A percentile compares a stretch with the other conserved stretches of the same genome.
Conservation (phyloP, 2,329 filamentous ascomycete genomes). For the Aureobasidium sp. region DNA sequence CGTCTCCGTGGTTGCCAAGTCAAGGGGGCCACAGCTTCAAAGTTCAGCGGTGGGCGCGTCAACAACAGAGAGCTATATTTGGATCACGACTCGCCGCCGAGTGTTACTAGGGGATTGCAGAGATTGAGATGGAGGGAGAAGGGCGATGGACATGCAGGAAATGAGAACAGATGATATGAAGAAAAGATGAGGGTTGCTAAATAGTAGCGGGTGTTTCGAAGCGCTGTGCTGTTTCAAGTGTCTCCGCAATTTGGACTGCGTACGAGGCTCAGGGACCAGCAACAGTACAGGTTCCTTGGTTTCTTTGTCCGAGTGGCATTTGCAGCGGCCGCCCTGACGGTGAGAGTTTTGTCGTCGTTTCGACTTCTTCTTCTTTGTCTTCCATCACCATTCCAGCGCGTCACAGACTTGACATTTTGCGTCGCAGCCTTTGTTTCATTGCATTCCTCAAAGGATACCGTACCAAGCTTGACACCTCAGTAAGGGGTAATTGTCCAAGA, state of each 20-base stretch:
- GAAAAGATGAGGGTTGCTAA: not conserved
- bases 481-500: conserved; percentile 6
- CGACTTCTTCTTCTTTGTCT: not conserved
- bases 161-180: not conserved
- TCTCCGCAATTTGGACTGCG: not conserved
- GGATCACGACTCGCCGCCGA: not conserved
- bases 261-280: not conserved
- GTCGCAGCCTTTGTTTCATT: not conserved
- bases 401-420: not conserved
- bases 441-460: not conserved
- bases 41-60: not conserved
- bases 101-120: not conserved
- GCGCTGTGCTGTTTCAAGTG: not conserved
- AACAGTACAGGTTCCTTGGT: not conserved
- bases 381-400: not conserved
- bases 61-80: not conserved
- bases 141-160: not conserved
- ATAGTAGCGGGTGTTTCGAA: not conserved
- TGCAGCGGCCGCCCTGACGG: not conserved
- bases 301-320: not conserved
- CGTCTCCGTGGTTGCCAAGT: not conserved
- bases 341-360: not conserved
- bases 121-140: not conserved
- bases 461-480: not conserved
- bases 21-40: not conserved